Conservation (phyloP, 257 asterid species). For the Schizonepeta tenuifolia region DNA sequence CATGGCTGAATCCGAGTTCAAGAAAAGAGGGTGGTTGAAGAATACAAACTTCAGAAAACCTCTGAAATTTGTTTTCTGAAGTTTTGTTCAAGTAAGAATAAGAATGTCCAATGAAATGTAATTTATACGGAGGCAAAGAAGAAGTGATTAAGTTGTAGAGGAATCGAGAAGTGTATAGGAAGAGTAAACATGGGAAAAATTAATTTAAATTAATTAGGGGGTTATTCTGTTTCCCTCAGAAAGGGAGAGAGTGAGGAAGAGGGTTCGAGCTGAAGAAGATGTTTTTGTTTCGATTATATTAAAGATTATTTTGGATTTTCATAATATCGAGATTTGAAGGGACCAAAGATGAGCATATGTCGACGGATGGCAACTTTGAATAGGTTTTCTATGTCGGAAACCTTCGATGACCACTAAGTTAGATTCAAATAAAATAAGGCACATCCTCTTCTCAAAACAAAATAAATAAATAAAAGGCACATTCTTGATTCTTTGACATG, state of each 20-base stretch:
- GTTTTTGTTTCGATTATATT: slow-evolving; percentile 1
- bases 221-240: slow-evolving; percentile 3
- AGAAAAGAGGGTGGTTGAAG: slow-evolving; percentile 5
- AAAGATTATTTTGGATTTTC: background rate
- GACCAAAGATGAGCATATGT: background rate
- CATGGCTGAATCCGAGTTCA: slow-evolving; percentile 40
- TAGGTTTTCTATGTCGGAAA: background rate
- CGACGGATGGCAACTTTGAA: slow-evolving; percentile 25
- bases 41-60: slow-evolving; percentile 21
- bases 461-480: no score
- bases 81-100: slow-evolving; percentile 22
- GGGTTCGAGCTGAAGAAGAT: slow-evolving; percentile 30
- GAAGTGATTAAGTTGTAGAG: slow-evolving; percentile 10
- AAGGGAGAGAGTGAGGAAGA: slow-evolving; percentile 31
- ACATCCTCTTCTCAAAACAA: no score
- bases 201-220: background rate
- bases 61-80: background rate
- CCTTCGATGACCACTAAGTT: slow-evolving; percentile 7
- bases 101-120: background rate
- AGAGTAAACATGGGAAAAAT: slow-evolving; percentile 21
- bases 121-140: background rate
- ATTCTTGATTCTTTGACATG: no score
- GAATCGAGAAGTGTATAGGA: slow-evolving; percentile 40
- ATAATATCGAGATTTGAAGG: slow-evolving; percentile 30
- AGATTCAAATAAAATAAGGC: background rate